Evolutionary conservation across 2,329 filamentous ascomycete genomes (phyloP), one percentile per base, ranked within the genome.

Genomic region (Balansia obtecta): DNA sequence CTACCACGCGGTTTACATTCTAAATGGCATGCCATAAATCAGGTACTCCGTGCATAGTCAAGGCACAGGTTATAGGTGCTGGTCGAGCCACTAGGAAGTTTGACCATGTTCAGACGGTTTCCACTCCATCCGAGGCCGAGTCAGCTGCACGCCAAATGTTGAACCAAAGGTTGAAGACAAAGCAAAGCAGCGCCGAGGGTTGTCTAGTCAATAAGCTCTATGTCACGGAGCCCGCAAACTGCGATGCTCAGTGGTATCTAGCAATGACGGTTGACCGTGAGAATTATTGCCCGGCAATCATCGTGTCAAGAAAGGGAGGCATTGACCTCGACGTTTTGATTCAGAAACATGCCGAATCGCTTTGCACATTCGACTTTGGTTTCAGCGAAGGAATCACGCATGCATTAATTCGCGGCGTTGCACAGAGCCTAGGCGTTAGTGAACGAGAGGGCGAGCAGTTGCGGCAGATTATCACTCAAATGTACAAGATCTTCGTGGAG

Each of bases 181-280:
- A 27, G 5, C 20, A 54, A 15, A 47, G 49, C 3, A 32, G 12
- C 11, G n/a, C 45, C 6, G 37, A 55, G 1, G 54, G 46, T 15
- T 16, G 45, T 22, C 22, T 54, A 0, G 60, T 66, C 3, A 60
- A 61, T 0, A 63, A 65, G 16, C 47, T 73, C 0, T 68, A 68
- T 49, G 60, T 73, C 16, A 60, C 65, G 30, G 62, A 71, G 55
- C 39, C 54, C 0, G 46, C 67, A 0, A 39, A 61, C 7, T 53
- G 60, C 15, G 60, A 61, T 0, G 53, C 65, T 1, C 59, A 65
- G 46, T 75, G 65, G 62, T 71, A 70, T 49, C 46, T 75, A 0
- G 62, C 65, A 7, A 61, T 75, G 45, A 66, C 66, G 0, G 62
- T 75, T 38, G 69, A 74, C 43, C 68, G 72, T 4, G 65, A 70